Evolutionary conservation across 495 filamentous ascomycete species (phyloP).

Genomic region (Aspergillus incahuasiensis): DNA sequence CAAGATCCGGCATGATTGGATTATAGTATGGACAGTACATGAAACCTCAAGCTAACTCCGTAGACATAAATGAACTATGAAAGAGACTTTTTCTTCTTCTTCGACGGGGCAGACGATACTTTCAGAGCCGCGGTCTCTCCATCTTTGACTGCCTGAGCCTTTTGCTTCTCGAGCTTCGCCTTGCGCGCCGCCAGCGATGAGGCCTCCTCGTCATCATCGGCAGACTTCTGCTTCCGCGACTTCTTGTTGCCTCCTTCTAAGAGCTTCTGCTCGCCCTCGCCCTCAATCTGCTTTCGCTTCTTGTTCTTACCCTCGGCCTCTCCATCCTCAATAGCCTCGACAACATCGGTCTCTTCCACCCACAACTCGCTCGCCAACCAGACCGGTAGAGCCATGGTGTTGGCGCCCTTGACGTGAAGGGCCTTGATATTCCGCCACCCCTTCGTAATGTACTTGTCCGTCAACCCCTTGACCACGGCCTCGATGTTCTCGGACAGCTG

Average conservation of each 20-base stretch:
- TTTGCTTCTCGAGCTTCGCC: slow-evolving; percentile 53
- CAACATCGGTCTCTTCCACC: slow-evolving; percentile 73
- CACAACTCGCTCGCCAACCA: slow-evolving; percentile 90
- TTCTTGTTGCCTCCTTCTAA: slow-evolving; percentile 54
- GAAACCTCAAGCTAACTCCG: slow-evolving; percentile 28
- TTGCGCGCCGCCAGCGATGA: slow-evolving; percentile 51
- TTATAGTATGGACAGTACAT: neutral
- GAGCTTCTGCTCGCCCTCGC: slow-evolving; percentile 55
- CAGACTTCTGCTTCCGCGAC: slow-evolving; percentile 42
- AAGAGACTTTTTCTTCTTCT: slow-evolving; percentile 45
- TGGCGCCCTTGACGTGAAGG: slow-evolving; percentile 82
- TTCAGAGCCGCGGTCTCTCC: slow-evolving; percentile 21
- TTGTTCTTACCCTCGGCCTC: slow-evolving; percentile 50
- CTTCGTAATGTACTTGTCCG: slow-evolving; percentile 72
- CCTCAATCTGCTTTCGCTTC: slow-evolving; percentile 58
- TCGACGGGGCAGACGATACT: slow-evolving; percentile 23
- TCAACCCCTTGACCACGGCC: slow-evolving; percentile 61
- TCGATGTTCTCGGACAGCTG: slow-evolving; percentile 75
- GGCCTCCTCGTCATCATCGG: slow-evolving; percentile 46
- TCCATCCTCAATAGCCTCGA: slow-evolving; percentile 52
- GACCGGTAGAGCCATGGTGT: slow-evolving; percentile 81
- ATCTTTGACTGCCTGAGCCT: slow-evolving; percentile 44
- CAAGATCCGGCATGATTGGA: neutral
- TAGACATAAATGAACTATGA: slow-evolving; percentile 27
- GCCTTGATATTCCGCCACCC: slow-evolving; percentile 79